A percentile compares a stretch with the other conserved stretches of the same genome.
Evolutionary conservation across 2,329 filamentous ascomycete genomes (phyloP).

Genomic region (Albophoma yamanashiensis): DNA sequence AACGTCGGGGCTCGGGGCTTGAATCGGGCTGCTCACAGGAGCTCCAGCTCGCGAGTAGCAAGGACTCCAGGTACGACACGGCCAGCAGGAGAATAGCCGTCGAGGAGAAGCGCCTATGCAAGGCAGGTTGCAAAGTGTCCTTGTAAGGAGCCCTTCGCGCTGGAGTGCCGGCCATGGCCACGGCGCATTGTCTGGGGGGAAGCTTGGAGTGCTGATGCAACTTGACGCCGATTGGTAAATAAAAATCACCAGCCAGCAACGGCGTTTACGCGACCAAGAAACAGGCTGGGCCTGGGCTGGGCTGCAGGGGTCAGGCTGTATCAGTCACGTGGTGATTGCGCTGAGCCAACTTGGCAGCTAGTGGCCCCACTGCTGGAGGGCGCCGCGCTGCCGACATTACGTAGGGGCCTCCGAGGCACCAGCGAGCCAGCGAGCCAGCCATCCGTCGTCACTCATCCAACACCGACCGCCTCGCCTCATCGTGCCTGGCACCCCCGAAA

Average conservation of each 20-base stretch:
- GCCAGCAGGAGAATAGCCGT: conserved; percentile 60
- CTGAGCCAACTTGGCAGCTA: not conserved
- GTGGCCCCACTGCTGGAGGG: not conserved
- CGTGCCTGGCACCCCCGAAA: not conserved
- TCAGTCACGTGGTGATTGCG: conserved; percentile 18
- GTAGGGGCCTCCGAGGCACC: conserved; percentile 12
- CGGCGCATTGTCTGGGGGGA: conserved; percentile 29
- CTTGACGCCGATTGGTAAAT: conserved; percentile 12
- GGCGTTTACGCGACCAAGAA: conserved; percentile 1
- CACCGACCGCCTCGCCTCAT: not conserved
- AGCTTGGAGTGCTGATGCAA: conserved; percentile 4
- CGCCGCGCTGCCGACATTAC: conserved; percentile 13
- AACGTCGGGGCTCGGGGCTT: not conserved
- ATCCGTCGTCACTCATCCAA: not conserved
- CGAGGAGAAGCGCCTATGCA: conserved; percentile 78
- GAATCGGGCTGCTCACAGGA: conserved; percentile 45
- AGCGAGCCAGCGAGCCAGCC: conserved; percentile 3
- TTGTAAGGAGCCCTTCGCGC: conserved; percentile 59
- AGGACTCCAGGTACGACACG: conserved; percentile 62
- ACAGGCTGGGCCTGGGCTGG: not conserved
- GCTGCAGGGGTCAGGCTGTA: conserved; percentile 1
- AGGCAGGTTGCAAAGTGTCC: conserved; percentile 80
- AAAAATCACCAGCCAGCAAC: conserved; percentile 24
- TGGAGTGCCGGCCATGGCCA: conserved; percentile 39
- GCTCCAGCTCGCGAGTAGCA: conserved; percentile 58